Evolutionary conservation across 2,329 filamentous ascomycete genomes (phyloP).

Genomic region (Verticillium isaacii): DNA sequence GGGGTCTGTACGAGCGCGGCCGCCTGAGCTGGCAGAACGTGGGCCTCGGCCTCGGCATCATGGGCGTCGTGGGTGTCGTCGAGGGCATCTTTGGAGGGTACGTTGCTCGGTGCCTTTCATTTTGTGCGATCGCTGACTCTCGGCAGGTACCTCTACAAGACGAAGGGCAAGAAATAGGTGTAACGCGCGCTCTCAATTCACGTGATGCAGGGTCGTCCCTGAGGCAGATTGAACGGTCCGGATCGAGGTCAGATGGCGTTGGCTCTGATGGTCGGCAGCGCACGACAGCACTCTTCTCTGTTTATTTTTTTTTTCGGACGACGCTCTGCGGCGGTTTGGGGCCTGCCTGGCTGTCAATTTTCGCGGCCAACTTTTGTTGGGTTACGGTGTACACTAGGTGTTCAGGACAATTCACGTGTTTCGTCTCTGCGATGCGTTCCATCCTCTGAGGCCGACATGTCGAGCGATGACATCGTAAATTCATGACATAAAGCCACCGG

Average conservation of each 20-base stretch:
- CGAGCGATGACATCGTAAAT: not conserved
- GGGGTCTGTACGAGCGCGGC: constrained; percentile 50
- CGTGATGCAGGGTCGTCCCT: not conserved
- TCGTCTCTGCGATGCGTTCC: not conserved
- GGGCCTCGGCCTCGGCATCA: constrained; percentile 45
- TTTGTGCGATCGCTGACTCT: not conserved
- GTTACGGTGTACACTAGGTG: not conserved
- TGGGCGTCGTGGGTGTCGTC: constrained; percentile 42
- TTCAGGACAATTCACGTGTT: not conserved
- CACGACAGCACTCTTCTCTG: not conserved
- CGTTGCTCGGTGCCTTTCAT: constrained; percentile 15
- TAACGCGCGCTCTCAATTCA: not conserved
- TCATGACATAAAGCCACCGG: not conserved
- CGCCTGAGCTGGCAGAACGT: constrained; percentile 44
- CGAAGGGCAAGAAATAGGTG: constrained; percentile 24
- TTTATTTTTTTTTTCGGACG: not conserved
- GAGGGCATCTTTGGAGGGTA: constrained; percentile 46
- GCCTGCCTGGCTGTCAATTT: not conserved
- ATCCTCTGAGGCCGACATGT: not conserved
- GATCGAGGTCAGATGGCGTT: not conserved
- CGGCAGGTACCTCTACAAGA: constrained; percentile 29
- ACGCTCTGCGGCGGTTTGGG: not conserved
- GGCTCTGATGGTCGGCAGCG: no score
- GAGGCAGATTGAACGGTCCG: not conserved
- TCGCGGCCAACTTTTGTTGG: not conserved